Evolutionary conservation across 2,329 filamentous ascomycete species (phyloP).

Genomic region (Arthrobotrys iridis): DNA sequence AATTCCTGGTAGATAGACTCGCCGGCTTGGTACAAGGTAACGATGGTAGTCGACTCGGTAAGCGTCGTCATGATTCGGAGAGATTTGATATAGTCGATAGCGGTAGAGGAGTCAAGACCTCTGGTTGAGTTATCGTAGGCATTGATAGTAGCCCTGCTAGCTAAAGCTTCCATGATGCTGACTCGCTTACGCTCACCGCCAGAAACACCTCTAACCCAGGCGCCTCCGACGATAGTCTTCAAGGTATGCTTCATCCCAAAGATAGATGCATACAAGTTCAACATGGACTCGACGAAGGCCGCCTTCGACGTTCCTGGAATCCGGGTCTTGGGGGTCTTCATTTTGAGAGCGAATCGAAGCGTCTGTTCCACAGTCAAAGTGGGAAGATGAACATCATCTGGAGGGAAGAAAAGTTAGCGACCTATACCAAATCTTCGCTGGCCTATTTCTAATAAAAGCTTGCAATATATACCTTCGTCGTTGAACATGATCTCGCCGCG

Average conservation of each 20-base stretch:
- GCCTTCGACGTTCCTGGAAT: conserved; percentile 56
- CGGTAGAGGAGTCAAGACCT: conserved; percentile 81
- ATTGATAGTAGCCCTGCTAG: conserved; percentile 76
- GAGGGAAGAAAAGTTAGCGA: conserved; percentile 8
- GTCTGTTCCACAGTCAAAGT: conserved; percentile 81
- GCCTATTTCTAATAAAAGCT: background rate
- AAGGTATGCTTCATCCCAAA: conserved; percentile 81
- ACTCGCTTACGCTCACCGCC: conserved; percentile 84
- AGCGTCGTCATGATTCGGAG: conserved; percentile 79
- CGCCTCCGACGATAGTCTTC: conserved; percentile 79
- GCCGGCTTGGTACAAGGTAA: conserved; percentile 77
- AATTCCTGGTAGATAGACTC: conserved; percentile 77
- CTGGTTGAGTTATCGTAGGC: conserved; percentile 84
- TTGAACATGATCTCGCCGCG: conserved; percentile 82
- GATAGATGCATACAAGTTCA: conserved; percentile 69
- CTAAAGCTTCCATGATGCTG: conserved; percentile 79
- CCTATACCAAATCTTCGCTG: background rate
- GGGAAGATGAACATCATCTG: conserved; percentile 70
- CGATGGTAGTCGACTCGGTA: conserved; percentile 74
- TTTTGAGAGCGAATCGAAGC: conserved; percentile 73
- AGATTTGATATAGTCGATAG: conserved; percentile 78
- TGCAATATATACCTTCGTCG: conserved; percentile 73
- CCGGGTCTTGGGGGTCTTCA: conserved; percentile 57
- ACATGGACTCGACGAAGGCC: conserved; percentile 71
- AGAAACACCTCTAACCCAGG: conserved; percentile 75